Conservation (phyloP, 805 yeast species). For the Lipomyces sp. region DNA sequence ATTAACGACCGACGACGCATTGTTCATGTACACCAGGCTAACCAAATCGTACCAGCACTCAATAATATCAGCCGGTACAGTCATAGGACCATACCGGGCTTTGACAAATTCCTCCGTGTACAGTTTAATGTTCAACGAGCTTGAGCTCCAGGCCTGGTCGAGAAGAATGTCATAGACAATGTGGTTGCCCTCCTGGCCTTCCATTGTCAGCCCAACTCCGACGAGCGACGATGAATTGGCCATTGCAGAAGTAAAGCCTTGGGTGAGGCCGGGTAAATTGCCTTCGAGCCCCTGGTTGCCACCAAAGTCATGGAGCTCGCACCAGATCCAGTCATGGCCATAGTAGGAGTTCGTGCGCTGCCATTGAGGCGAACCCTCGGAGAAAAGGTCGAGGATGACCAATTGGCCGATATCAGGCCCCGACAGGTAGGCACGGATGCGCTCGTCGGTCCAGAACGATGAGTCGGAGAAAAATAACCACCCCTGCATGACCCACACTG, state of each 20-base stretch:
- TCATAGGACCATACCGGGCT: slow-evolving; percentile 1
- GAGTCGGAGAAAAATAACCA: neutral
- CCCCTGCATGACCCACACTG: slow-evolving; percentile 2
- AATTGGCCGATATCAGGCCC: neutral
- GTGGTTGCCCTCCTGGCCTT: neutral
- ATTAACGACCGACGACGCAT: neutral
- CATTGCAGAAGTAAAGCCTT: slow-evolving; percentile 1
- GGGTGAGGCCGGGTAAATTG: neutral
- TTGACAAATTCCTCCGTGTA: neutral
- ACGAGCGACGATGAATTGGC: neutral
- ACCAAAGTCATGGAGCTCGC: neutral
- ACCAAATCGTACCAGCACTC: neutral
- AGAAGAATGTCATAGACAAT: slow-evolving; percentile 1
- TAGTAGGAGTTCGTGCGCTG: neutral
- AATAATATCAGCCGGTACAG: neutral
- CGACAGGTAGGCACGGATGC: neutral
- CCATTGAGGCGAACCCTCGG: neutral
- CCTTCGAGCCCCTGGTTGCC: slow-evolving; percentile 5
- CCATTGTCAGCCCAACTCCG: slow-evolving; percentile 1
- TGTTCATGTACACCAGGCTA: neutral
- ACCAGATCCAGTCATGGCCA: slow-evolving; percentile 3
- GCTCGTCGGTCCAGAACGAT: neutral
- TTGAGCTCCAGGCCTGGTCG: slow-evolving; percentile 2
- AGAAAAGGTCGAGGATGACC: neutral
- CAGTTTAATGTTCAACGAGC: neutral